Base-by-base conservation (phyloP, 768 basidiomycete species). In the Naematelia encephala region DNA sequence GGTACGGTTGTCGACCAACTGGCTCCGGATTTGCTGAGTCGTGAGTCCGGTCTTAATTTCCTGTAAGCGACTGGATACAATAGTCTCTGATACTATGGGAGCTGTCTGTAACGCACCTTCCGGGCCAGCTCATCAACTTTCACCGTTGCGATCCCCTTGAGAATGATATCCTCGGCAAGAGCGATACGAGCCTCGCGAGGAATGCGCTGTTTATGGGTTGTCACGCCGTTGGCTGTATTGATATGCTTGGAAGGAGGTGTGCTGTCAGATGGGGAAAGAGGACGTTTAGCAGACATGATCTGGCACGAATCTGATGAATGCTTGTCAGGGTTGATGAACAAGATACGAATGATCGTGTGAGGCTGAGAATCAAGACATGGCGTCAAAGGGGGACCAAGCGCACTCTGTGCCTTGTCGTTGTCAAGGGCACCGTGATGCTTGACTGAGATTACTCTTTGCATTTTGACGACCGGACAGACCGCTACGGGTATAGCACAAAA, bases 11-110 rank as follows among this genome's bases (percentile, higher is more conserved):
- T 60, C 59, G 12, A 47, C 59, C 21, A 69, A 19, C 51, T 69
- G 67, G 22, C 51, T 49, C 49, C 53, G 58, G 62, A 69, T 66
- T 50, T 69, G 68, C 27, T 61, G 59, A 27, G 52, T 62, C 5
- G 56, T 66, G 46, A 66, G 45, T 22, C 68, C 68, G 23, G 64
- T 66, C 68, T 69, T 39, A 14, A n/a, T 29, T 8, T 19, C 25
- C 46, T 21, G 46, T 8, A 10, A 10, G 21, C n/a, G 8, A 8
- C 46, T 26, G n/a, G n/a, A 10, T 8, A n/a, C 34, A 23, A 30
- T 52, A 23, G 52, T 39, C n/a, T 5, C 14, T 14, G 29, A 8
- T 29, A 29, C 45, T 27, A 12, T 13, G 19, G 11, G 10, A 50
- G 42, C 25, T 42, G 11, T 2, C 11, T 26, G 27, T n/a, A 13